phyloP scores from a whole-genome alignment of 495 filamentous ascomycete species.

The Aspergillus leporis region DNA sequence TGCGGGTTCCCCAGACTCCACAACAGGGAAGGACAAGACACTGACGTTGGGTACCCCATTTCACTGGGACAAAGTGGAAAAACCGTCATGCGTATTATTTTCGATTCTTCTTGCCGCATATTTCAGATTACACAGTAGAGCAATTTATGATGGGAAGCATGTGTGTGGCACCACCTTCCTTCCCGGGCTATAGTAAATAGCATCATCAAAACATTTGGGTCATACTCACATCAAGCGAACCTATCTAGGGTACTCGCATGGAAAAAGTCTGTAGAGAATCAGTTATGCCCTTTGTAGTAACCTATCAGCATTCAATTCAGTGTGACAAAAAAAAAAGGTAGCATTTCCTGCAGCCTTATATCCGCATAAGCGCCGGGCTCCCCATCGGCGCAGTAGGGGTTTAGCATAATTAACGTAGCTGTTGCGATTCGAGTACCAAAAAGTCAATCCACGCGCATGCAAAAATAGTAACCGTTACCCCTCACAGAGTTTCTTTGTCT shows the following conservation, averaged over 20 bases:
- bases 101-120: too few relatives aligned
- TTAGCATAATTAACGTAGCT: background rate
- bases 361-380: background rate
- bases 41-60: background rate
- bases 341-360: background rate
- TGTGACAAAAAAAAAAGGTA: background rate
- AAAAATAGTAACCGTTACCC: background rate
- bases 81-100: too few relatives aligned
- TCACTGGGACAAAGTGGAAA: too few relatives aligned
- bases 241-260: too few relatives aligned
- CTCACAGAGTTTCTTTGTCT: background rate
- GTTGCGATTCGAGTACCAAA: background rate
- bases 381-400: background rate
- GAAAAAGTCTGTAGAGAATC: background rate
- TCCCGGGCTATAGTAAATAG: background rate
- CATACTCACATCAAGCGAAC: too few relatives aligned
- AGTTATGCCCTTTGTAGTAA: background rate
- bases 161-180: background rate
- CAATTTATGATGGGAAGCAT: background rate
- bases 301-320: background rate
- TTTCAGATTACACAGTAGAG: too few relatives aligned
- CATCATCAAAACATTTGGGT: too few relatives aligned
- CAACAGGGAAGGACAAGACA: too few relatives aligned
- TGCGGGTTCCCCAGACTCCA: constrained; percentile 22
- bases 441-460: background rate